These are phyloP conservation scores for Alloteropsis semialata DNA, from an alignment of 176 grass and related monocot genomes.

Conservation along the genomic window DNA sequence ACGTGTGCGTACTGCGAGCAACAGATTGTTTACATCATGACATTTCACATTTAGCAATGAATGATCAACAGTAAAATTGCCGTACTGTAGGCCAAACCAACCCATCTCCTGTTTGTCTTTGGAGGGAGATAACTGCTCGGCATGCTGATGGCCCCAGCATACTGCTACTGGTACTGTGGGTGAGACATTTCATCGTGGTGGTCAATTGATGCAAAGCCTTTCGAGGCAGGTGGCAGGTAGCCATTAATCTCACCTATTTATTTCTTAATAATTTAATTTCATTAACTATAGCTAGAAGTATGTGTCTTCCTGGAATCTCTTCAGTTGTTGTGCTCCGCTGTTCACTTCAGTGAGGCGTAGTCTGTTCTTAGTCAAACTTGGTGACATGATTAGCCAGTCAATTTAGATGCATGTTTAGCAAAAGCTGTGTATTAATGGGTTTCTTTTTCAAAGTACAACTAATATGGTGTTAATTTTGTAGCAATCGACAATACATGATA, in stretches of 20 bases:
- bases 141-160: background rate
- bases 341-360: no score
- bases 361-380: background rate
- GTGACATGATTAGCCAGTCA: background rate
- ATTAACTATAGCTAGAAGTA: background rate
- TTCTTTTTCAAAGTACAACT: background rate
- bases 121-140: background rate
- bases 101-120: background rate
- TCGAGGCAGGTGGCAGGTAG: background rate
- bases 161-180: background rate
- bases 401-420: background rate
- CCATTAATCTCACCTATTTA: slow-evolving; percentile 7
- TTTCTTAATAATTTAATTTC: background rate
- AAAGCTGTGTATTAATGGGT: background rate
- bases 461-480: background rate
- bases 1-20: background rate
- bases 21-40: background rate
- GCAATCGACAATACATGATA: background rate
- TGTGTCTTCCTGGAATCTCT: background rate
- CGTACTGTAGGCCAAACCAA: background rate
- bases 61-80: background rate
- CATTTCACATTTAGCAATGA: background rate
- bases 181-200: background rate
- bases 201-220: background rate
- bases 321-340: background rate